Conservation (phyloP, 2,329 filamentous ascomycete genomes). For the Diaporthe citri region DNA sequence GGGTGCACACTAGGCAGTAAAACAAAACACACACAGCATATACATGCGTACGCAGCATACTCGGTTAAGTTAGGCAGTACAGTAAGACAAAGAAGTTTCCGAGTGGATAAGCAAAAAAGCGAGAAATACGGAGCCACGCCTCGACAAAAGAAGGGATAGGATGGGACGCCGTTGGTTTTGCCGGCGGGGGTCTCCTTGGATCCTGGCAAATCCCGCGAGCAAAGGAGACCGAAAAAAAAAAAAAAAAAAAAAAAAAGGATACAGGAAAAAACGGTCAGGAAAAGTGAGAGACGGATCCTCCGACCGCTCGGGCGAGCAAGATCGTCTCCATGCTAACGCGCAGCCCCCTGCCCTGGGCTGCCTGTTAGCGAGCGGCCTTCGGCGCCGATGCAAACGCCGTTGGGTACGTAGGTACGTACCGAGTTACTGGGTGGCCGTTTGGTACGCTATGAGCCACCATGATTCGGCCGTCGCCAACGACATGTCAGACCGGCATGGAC, state of each 20-base stretch:
- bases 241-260: neutral
- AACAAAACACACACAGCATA: neutral
- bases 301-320: neutral
- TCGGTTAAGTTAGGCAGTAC: neutral
- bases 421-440: neutral
- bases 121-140: neutral
- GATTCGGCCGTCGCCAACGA: constrained; percentile 8
- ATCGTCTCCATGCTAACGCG: neutral
- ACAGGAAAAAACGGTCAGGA: neutral
- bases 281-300: neutral
- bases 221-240: neutral
- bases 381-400: constrained; percentile 23
- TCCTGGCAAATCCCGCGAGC: neutral
- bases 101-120: neutral
- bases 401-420: constrained; percentile 18
- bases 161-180: constrained; percentile 12
- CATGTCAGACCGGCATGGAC: constrained; percentile 31
- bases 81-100: constrained; percentile 1
- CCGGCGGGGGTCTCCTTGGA: constrained; percentile 27
- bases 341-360: neutral
- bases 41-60: neutral
- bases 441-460: constrained; percentile 22
- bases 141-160: neutral
- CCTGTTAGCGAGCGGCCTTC: constrained; percentile 2
- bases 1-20: constrained; percentile 1